Evolutionary conservation across 495 filamentous ascomycete genomes (phyloP).

Genomic region (Paragyromitra xinjiangensis): DNA sequence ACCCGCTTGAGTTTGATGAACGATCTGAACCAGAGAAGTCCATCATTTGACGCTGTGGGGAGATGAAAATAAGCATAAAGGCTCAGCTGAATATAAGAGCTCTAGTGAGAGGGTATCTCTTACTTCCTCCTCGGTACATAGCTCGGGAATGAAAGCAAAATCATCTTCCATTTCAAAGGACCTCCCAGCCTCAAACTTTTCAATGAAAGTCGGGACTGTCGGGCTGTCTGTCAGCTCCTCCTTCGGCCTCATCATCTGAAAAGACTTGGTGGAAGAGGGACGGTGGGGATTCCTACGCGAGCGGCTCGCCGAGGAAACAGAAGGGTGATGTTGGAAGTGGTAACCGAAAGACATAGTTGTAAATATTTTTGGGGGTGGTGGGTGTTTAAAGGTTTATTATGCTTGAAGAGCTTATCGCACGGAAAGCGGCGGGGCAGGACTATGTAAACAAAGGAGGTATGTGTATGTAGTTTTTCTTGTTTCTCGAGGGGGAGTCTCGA

Average conservation of each 20-base stretch:
- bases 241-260: constrained; percentile 59
- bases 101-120: constrained; percentile 59
- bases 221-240: constrained; percentile 86
- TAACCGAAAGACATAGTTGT: constrained; percentile 76
- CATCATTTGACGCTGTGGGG: constrained; percentile 73
- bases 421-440: constrained; percentile 44
- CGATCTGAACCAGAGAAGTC: constrained; percentile 94
- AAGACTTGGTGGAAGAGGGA: constrained; percentile 68
- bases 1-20: constrained; percentile 91
- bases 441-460: constrained; percentile 48
- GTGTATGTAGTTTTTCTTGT: constrained; percentile 13
- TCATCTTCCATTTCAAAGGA: constrained; percentile 98
- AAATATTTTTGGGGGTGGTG: constrained; percentile 55
- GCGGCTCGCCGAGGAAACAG: constrained; percentile 66
- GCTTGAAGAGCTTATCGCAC: constrained; percentile 53
- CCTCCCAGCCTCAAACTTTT: constrained; percentile 86
- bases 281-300: constrained; percentile 83
- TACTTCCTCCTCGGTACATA: constrained; percentile 97
- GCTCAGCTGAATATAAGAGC: constrained; percentile 45
- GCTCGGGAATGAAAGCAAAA: constrained; percentile 91
- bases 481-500: constrained; percentile 17
- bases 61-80: constrained; percentile 48
- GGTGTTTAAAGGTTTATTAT: constrained; percentile 47
- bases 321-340: constrained; percentile 72
- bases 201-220: constrained; percentile 76